These are phyloP conservation scores for Sugiyamaella neomexicana DNA, from an alignment of 1,139 yeast genomes.

Conservation along the genomic window DNA sequence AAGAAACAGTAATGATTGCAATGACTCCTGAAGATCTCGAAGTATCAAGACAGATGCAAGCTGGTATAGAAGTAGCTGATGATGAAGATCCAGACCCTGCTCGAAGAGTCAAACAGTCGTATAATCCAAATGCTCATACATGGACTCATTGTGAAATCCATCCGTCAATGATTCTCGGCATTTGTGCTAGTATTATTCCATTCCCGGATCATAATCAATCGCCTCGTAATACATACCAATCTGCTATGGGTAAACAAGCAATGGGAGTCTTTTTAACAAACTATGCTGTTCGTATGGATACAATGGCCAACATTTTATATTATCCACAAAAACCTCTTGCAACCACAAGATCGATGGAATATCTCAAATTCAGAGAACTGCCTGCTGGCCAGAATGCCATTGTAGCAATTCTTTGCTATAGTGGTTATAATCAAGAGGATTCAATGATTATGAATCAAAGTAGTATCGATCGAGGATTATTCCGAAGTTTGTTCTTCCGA, in stretches of 20 bases:
- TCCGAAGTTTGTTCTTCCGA: slow-evolving; percentile 92
- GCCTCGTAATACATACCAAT: slow-evolving; percentile 98
- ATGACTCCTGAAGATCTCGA: slow-evolving; percentile 98
- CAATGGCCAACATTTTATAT: slow-evolving; percentile 96
- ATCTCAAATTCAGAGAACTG: slow-evolving; percentile 91
- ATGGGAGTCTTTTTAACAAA: slow-evolving; percentile 99
- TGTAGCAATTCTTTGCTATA: slow-evolving; percentile 96
- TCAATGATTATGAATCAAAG: slow-evolving; percentile 99
- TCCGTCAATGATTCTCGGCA: slow-evolving; percentile 98
- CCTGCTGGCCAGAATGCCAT: slow-evolving; percentile 99
- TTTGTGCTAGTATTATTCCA: slow-evolving; percentile 97
- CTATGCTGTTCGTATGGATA: slow-evolving; percentile 96
- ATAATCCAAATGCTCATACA: slow-evolving; percentile 68
- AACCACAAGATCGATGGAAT: slow-evolving; percentile 98
- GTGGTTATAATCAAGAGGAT: slow-evolving; percentile 99
- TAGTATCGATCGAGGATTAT: slow-evolving; percentile 93
- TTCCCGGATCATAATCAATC: slow-evolving; percentile 99
- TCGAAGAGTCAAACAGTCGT: slow-evolving; percentile 77
- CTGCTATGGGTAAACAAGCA: slow-evolving; percentile 99
- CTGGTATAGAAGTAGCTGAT: slow-evolving; percentile 45
- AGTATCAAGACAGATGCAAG: slow-evolving; percentile 57
- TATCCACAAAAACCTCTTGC: slow-evolving; percentile 99
- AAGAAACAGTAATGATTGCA: slow-evolving; percentile 96
- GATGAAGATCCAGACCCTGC: slow-evolving; percentile 70
- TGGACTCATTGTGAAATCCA: slow-evolving; percentile 99